Conservation (phyloP, 2,329 filamentous ascomycete genomes). For the Ascochyta koolunga region DNA sequence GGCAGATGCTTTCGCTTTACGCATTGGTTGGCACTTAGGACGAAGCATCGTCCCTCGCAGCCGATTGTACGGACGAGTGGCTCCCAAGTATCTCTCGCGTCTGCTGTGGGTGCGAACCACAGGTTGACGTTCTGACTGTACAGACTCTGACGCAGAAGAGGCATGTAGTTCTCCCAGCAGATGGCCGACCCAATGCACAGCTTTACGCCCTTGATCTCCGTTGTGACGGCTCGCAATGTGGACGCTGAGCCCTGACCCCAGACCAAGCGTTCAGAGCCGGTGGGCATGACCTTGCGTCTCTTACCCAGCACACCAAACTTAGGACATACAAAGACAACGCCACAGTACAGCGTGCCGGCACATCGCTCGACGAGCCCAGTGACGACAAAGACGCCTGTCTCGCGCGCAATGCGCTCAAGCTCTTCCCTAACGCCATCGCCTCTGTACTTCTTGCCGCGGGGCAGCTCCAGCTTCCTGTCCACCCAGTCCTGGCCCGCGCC, state of each 20-base stretch:
- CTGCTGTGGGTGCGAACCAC: slow-evolving; percentile 89
- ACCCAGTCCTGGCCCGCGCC: slow-evolving; percentile 79
- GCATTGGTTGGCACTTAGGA: slow-evolving; percentile 86
- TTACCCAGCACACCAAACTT: slow-evolving; percentile 76
- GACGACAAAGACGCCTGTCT: slow-evolving; percentile 82
- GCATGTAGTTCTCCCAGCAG: slow-evolving; percentile 98
- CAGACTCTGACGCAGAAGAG: slow-evolving; percentile 78
- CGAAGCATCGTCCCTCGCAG: slow-evolving; percentile 82
- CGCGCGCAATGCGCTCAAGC: slow-evolving; percentile 74
- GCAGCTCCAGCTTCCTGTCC: slow-evolving; percentile 62
- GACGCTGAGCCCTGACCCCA: slow-evolving; percentile 86
- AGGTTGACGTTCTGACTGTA: slow-evolving; percentile 92
- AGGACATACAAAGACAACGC: slow-evolving; percentile 82
- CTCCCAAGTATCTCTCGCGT: slow-evolving; percentile 82
- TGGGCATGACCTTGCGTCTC: slow-evolving; percentile 92
- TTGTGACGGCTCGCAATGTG: slow-evolving; percentile 79
- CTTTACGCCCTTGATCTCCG: slow-evolving; percentile 77
- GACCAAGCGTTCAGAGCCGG: slow-evolving; percentile 79
- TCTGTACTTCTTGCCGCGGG: slow-evolving; percentile 55
- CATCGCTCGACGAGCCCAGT: slow-evolving; percentile 79
- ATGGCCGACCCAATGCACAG: slow-evolving; percentile 86
- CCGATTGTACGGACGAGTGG: slow-evolving; percentile 81
- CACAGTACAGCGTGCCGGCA: slow-evolving; percentile 84
- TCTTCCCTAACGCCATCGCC: slow-evolving; percentile 81
- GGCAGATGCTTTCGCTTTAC: slow-evolving; percentile 65